Evolutionary conservation across 2,329 filamentous ascomycete genomes (phyloP).

Genomic region (Fusarium pseudograminearum): DNA sequence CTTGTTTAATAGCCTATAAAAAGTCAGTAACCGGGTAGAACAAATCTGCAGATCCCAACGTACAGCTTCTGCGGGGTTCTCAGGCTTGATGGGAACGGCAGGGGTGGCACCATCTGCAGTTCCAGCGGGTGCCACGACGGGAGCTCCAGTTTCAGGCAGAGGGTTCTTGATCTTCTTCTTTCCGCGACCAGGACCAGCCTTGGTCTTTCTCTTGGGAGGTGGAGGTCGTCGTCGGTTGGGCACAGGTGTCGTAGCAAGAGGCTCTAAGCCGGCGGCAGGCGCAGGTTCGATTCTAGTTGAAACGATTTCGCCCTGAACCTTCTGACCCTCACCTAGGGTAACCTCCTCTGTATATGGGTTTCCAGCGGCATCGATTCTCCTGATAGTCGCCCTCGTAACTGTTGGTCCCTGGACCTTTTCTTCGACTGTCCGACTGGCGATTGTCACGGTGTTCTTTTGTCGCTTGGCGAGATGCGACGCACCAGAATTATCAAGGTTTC

Average conservation of each 20-base stretch:
- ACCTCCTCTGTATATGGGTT: constrained; percentile 88
- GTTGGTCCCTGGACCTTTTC: constrained; percentile 63
- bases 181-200: constrained; percentile 79
- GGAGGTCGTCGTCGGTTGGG: constrained; percentile 73
- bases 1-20: constrained; percentile 56
- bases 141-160: constrained; percentile 53
- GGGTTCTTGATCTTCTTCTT: constrained; percentile 79
- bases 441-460: constrained; percentile 70
- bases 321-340: constrained; percentile 81
- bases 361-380: constrained; percentile 80
- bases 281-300: constrained; percentile 67
- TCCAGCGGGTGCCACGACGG: constrained; percentile 51
- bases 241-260: constrained; percentile 57
- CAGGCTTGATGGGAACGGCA: constrained; percentile 55
- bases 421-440: constrained; percentile 65
- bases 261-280: constrained; percentile 61
- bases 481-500: constrained; percentile 66
- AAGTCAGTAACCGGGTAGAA: constrained; percentile 33
- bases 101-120: constrained; percentile 54
- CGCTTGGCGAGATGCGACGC: constrained; percentile 71
- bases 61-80: constrained; percentile 54
- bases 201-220: constrained; percentile 83
- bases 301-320: constrained; percentile 84
- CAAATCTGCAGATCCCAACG: neutral
- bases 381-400: constrained; percentile 82